Base-by-base conservation (phyloP, 768 basidiomycete genomes). In the Amanita subjunquillea region DNA sequence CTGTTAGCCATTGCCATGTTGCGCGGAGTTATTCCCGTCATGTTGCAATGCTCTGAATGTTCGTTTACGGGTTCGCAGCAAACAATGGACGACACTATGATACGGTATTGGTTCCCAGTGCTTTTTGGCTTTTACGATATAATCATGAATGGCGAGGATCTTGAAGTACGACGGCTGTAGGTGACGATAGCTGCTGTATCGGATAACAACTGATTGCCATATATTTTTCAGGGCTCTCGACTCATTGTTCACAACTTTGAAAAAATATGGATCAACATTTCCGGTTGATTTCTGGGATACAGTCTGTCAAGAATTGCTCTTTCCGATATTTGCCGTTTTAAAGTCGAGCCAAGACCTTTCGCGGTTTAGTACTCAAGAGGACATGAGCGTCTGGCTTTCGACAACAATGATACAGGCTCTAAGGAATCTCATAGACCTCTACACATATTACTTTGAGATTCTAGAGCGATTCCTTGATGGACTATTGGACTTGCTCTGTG, bases 371-470 rank as follows among this genome's bases (percentile, higher is more conserved):
- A 94, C 92, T 4, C 92, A 96, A 61, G 96, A 98, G 63, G 96
- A 98, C 59, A 95, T 98, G 92, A 96, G 92, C 60, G 93, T 99
- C 25, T 99, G 96, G 96, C 69, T 99, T 43, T 97, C 93, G 23
- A 96, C 96, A 12, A 99, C 96, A 2, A 93, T 99, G 89, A 96
- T 98, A 47, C 93, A 97, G 63, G 96, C 96, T 0, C 77, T 99
- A 43, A 83, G 96, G 42, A 89, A 97, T 67, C 76, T 98, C 56
- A 89, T 99, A 54, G 91, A 95, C 63, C 78, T 99, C 20, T 99
- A 94, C 65, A 94, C 96, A 1, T 90, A 83, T 69, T 93, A 92
- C 72, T 98, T 97, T 63, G 85, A 90, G 49, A 91, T 83, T 13
- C 67, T 99, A 60, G 90, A 93, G 58, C 79, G 88, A 36, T 89